Conservation (phyloP, 257 asterid genomes). For the Solanum lignicaule region DNA sequence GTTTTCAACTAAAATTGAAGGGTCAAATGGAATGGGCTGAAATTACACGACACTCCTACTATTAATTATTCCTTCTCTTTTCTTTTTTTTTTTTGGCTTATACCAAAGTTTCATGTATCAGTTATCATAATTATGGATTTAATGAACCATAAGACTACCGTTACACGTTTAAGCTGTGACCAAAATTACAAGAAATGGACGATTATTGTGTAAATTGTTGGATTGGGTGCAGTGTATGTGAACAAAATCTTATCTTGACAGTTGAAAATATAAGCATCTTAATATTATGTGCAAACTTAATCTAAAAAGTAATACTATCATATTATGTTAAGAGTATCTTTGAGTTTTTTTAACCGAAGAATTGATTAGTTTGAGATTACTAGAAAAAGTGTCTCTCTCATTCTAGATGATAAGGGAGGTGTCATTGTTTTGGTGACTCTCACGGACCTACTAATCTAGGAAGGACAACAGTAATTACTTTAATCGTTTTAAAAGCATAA, state of each 20-base stretch:
- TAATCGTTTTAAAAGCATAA: background rate
- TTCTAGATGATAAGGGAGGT: background rate
- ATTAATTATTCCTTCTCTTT: background rate
- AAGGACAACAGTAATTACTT: background rate
- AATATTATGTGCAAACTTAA: background rate
- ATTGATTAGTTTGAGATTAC: background rate
- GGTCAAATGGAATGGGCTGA: background rate
- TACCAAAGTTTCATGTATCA: background rate
- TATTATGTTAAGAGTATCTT: background rate
- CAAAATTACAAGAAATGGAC: background rate
- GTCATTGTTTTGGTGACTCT: background rate
- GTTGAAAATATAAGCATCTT: background rate
- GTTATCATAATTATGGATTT: background rate
- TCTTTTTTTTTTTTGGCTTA: background rate
- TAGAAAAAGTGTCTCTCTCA: background rate
- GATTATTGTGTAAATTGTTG: background rate
- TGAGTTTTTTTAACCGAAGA: background rate
- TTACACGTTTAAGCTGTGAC: background rate
- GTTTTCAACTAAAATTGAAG: background rate
- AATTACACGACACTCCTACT: background rate
- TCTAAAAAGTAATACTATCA: background rate
- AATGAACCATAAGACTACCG: background rate
- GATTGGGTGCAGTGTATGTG: background rate
- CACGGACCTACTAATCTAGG: background rate
- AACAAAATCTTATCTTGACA: background rate